Conservation (phyloP, 345 rosid species). For the Erucastrum elatum region DNA sequence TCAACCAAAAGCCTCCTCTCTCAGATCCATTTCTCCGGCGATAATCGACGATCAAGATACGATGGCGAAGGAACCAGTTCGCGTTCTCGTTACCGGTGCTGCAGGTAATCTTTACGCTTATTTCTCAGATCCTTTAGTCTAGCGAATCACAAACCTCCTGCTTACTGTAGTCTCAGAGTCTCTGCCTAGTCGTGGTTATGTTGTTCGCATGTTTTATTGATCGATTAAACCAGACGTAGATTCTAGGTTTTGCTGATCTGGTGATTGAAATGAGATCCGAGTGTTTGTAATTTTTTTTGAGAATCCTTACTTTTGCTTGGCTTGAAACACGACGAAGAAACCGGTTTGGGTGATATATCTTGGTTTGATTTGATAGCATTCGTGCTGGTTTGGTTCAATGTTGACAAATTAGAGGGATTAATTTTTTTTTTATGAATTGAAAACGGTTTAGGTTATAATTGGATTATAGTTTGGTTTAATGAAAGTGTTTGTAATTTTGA, state of each 20-base stretch:
- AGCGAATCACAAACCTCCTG: neutral
- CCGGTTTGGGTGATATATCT: no score
- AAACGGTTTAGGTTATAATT: neutral
- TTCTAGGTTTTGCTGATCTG: neutral
- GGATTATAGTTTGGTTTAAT: neutral
- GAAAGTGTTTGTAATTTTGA: slow-evolving; percentile 4
- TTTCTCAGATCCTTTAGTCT: slow-evolving; percentile 1
- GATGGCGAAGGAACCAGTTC: slow-evolving; percentile 93
- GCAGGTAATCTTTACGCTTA: slow-evolving; percentile 58
- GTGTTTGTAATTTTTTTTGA: neutral
- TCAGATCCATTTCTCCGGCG: slow-evolving; percentile 29
- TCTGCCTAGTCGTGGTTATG: slow-evolving; percentile 11
- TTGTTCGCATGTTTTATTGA: neutral
- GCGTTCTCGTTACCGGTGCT: slow-evolving; percentile 98
- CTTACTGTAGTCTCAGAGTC: slow-evolving; percentile 17
- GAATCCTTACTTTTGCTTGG: slow-evolving; percentile 5
- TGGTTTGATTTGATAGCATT: neutral
- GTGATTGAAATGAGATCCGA: slow-evolving; percentile 12
- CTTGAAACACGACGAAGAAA: neutral
- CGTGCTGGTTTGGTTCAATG: neutral
- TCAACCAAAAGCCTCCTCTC: slow-evolving; percentile 3
- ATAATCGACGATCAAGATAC: slow-evolving; percentile 34
- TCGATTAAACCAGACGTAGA: neutral
- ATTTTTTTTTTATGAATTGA: neutral
- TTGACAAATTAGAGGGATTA: neutral